Percentiles rank a stretch among this genome's conserved stretches.
Conservation (phyloP, 2,329 filamentous ascomycete species). For the Ampelomyces quisqualis region DNA sequence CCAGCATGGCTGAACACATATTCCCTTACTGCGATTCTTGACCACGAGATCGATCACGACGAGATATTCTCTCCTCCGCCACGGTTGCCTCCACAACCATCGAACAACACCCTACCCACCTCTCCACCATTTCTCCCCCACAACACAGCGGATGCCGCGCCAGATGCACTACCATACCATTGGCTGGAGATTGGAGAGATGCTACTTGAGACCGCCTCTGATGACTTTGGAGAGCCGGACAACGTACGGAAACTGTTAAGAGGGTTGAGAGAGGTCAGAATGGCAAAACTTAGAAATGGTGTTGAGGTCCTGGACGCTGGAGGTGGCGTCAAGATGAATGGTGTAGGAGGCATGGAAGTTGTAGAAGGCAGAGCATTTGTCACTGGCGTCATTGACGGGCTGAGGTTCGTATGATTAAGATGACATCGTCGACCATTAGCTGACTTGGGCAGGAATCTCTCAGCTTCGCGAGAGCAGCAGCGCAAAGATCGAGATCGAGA, state of each 20-base stretch:
- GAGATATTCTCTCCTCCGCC: conserved; percentile 74
- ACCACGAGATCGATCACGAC: conserved; percentile 73
- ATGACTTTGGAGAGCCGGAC: conserved; percentile 75
- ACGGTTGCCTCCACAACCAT: conserved; percentile 62
- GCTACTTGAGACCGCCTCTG: conserved; percentile 77
- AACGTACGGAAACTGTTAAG: conserved; percentile 73
- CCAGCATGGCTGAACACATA: conserved; percentile 83
- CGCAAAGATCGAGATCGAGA: conserved; percentile 76
- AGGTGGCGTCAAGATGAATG: conserved; percentile 71
- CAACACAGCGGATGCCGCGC: conserved; percentile 68
- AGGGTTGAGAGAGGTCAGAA: conserved; percentile 82
- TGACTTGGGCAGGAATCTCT: conserved; percentile 73
- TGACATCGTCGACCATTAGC: too few relatives aligned
- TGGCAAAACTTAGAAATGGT: conserved; percentile 81
- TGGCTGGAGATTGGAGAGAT: conserved; percentile 92
- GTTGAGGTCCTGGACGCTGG: conserved; percentile 70
- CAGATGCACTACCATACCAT: conserved; percentile 81
- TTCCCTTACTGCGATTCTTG: conserved; percentile 74
- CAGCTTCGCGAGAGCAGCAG: conserved; percentile 74
- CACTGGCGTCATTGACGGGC: conserved; percentile 79
- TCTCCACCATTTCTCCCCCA: conserved; percentile 75
- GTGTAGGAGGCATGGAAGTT: conserved; percentile 91
- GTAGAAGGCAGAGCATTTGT: conserved; percentile 84
- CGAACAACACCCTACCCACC: conserved; percentile 40
- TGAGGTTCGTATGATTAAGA: too few relatives aligned